Evolutionary conservation across 352 stramenopile species (phyloP).

Genomic region (Pythium rhizo-oryzae): DNA sequence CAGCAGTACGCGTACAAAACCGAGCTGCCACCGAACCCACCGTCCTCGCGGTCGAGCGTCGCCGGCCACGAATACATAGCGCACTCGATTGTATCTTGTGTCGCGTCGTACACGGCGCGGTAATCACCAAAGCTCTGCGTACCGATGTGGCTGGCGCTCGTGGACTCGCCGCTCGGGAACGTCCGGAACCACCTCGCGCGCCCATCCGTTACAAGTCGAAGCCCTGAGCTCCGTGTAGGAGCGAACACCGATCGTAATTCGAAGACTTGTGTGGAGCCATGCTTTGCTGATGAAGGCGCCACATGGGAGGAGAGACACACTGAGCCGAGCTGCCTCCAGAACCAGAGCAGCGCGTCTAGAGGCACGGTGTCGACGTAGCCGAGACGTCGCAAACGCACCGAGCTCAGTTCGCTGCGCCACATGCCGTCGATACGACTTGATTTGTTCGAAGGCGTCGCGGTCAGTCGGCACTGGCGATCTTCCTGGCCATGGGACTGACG

Average conservation of each 20-base stretch:
- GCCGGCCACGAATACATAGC: conserved; percentile 9
- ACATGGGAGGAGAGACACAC: background rate
- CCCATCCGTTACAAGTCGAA: conserved; percentile 8
- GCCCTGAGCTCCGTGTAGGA: background rate
- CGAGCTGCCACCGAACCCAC: background rate
- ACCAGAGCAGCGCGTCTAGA: conserved; percentile 13
- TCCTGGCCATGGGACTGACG: background rate
- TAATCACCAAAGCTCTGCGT: conserved; percentile 12
- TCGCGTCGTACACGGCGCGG: background rate
- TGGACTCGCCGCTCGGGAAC: conserved; percentile 13
- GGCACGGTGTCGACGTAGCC: background rate
- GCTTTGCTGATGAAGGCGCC: background rate
- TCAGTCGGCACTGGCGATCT: background rate
- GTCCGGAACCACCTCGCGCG: conserved; percentile 1
- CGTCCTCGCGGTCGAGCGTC: background rate
- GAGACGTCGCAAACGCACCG: background rate
- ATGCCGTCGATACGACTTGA: background rate
- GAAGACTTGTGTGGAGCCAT: background rate
- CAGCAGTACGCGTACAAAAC: conserved; percentile 1
- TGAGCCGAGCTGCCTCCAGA: conserved; percentile 13
- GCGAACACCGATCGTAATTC: conserved; percentile 10
- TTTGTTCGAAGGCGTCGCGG: too few relatives aligned
- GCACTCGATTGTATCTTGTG: background rate
- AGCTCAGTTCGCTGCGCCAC: conserved; percentile 1
- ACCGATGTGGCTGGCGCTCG: background rate